Conservation (phyloP, 1,284 basidiomycete genomes). For the Irpex lacteus region DNA sequence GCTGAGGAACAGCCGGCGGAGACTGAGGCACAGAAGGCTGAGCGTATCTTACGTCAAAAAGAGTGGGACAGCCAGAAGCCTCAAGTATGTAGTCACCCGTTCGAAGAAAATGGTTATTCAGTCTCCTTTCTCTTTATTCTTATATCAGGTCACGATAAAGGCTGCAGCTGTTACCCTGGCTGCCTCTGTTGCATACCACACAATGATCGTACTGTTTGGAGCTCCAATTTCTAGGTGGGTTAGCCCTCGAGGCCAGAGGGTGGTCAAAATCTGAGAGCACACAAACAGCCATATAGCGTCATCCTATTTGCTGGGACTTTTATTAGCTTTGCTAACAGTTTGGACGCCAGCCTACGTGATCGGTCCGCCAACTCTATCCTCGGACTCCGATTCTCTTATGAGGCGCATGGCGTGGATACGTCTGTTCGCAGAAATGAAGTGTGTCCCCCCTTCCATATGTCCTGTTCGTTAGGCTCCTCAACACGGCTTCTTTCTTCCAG, state of each 20-base stretch:
- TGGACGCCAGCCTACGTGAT: slow-evolving; percentile 71
- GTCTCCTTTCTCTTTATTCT: slow-evolving; percentile 8
- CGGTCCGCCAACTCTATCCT: slow-evolving; percentile 54
- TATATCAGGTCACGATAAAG: slow-evolving; percentile 39
- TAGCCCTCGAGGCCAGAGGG: slow-evolving; percentile 6
- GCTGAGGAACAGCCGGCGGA: slow-evolving; percentile 18
- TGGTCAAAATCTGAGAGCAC: not conserved
- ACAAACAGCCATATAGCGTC: slow-evolving; percentile 43
- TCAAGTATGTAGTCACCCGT: slow-evolving; percentile 30
- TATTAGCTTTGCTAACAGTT: slow-evolving; percentile 65
- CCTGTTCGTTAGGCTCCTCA: not conserved
- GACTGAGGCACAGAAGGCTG: slow-evolving; percentile 19
- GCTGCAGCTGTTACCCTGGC: slow-evolving; percentile 55
- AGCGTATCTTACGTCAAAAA: slow-evolving; percentile 35
- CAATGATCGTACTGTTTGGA: slow-evolving; percentile 66
- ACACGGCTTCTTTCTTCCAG: slow-evolving; percentile 36
- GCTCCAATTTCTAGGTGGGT: slow-evolving; percentile 60
- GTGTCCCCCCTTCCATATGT: slow-evolving; percentile 31
- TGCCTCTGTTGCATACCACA: slow-evolving; percentile 46
- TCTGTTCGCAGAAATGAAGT: slow-evolving; percentile 80
- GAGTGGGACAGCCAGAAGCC: slow-evolving; percentile 23
- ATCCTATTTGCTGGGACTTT: slow-evolving; percentile 67
- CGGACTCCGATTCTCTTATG: slow-evolving; percentile 37
- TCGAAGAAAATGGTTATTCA: slow-evolving; percentile 6
- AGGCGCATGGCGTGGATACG: slow-evolving; percentile 65